Conservation (phyloP, 345 rosid genomes). For the Brassica nigra region DNA sequence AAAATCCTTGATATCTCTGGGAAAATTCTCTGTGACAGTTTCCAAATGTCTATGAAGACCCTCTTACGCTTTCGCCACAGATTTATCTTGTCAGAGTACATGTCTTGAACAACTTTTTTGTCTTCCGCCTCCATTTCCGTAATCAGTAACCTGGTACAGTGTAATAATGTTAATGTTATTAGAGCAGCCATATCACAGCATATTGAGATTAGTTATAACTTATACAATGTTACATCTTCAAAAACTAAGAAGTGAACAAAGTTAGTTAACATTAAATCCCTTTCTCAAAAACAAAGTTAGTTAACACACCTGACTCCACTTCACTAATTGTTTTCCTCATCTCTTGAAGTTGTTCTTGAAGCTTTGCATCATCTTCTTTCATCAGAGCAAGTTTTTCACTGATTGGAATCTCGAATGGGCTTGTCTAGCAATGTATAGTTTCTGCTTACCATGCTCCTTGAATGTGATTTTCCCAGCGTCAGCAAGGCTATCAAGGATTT, state of each 20-base stretch:
- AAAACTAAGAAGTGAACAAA: not conserved
- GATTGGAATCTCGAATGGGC: slow-evolving; percentile 89
- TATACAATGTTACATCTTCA: not conserved
- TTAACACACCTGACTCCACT: slow-evolving; percentile 69
- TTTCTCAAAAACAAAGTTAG: too few species aligned
- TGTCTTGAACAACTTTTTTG: slow-evolving; percentile 58
- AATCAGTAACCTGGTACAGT: slow-evolving; percentile 58
- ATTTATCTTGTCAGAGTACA: slow-evolving; percentile 61
- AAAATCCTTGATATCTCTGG: slow-evolving; percentile 76
- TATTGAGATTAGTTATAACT: too few species aligned
- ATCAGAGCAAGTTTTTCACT: slow-evolving; percentile 71
- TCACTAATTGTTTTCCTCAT: slow-evolving; percentile 58
- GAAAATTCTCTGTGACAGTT: slow-evolving; percentile 79
- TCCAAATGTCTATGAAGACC: slow-evolving; percentile 93
- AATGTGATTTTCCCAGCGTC: slow-evolving; percentile 73
- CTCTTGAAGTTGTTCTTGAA: slow-evolving; percentile 65
- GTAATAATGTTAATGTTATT: not conserved
- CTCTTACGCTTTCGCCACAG: slow-evolving; percentile 93
- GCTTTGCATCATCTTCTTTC: slow-evolving; percentile 70
- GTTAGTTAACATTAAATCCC: too few species aligned
- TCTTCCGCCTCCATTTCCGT: slow-evolving; percentile 92
- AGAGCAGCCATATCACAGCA: too few species aligned
- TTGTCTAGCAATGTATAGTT: slow-evolving; percentile 83
- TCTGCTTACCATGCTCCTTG: slow-evolving; percentile 97
- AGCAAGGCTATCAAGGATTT: slow-evolving; percentile 83